Base-by-base conservation (phyloP, 1,284 basidiomycete species). In the Heterobasidion parviporum region DNA sequence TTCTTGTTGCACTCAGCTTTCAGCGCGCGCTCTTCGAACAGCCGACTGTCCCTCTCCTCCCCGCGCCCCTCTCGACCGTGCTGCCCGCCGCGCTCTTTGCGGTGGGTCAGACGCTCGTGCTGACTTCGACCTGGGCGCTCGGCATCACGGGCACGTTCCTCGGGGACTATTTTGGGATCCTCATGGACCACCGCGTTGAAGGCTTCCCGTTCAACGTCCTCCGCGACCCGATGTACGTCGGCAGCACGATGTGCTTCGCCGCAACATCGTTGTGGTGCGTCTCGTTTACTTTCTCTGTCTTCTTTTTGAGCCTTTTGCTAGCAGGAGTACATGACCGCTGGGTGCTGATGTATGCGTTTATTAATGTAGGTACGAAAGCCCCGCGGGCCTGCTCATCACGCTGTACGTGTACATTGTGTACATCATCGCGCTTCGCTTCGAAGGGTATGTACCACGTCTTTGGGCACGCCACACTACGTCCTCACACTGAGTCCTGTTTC, bases 91-190 rank as follows among this genome's bases (percentile, higher is more conserved):
- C 66, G 16, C 75, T 94, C 50, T 91, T 97, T 67, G 68, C 72
- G 53, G 50, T 80, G 10, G 94, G 94, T 32, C 91, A 94, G 67
- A 74, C 81, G 16, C 83, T 96, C 60, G 95, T 98, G 54, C 60
- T 96, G 52, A 87, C 87, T 18, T 95, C 92, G 41, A 98, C 94
- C 44, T 98, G 85, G 81, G 88, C 89, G 0, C 75, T 99, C 14
- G 96, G 96, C 15, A 77, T 98, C 60, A 97, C 95, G 8, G 95
- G 94, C 57, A 95, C 92, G 1, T 95, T 94, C 76, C 81, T 98
- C 49, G 94, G 96, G 6, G 96, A 98, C 74, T 98, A 98, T 74
- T 99, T 98, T 72, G 96, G 96, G n/a, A 98, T 98, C 64, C 76
- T 98, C 55, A 97, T 98, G 94, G 86, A 94, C 67, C 79, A 89